phyloP scores from a whole-genome alignment of 495 filamentous ascomycete species.

The Aspergillus ostianus region DNA sequence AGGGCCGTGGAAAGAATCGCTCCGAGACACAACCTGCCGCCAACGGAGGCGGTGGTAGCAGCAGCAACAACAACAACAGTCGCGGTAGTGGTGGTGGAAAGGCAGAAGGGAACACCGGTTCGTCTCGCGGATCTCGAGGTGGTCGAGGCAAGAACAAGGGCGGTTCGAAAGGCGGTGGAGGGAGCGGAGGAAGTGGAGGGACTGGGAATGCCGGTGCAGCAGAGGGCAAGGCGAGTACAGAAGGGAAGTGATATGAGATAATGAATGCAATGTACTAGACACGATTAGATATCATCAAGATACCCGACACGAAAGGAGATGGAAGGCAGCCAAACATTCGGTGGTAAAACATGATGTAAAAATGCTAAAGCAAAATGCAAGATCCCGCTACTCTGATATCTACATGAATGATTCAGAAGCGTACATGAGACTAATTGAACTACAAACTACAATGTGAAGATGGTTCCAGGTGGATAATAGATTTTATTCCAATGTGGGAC shows the following conservation, averaged over 20 bases:
- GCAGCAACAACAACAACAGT: conserved; percentile 12
- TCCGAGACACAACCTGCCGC: conserved; percentile 28
- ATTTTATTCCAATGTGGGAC: too few species aligned
- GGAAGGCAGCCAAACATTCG: too few species aligned
- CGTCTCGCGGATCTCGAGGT: conserved; percentile 41
- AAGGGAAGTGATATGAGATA: neutral
- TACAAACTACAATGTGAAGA: too few species aligned
- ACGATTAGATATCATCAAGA: neutral
- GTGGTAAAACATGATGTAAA: too few species aligned
- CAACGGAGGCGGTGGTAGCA: conserved; percentile 7
- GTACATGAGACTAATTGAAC: too few species aligned
- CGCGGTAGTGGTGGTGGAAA: conserved; percentile 9
- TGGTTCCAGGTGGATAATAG: too few species aligned
- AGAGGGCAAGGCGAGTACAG: neutral
- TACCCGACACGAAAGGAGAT: too few species aligned
- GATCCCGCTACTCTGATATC: too few species aligned
- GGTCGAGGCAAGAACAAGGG: conserved; percentile 34
- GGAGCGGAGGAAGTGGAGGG: neutral
- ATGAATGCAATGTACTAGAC: neutral
- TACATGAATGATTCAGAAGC: too few species aligned
- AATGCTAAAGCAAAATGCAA: too few species aligned
- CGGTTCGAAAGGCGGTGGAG: conserved; percentile 20
- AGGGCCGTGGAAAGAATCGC: conserved; percentile 42
- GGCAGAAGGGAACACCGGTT: conserved; percentile 38
- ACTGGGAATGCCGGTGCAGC: neutral